Conservation (phyloP, 306 rosid species). For the Cucurbita argyrosperma region DNA sequence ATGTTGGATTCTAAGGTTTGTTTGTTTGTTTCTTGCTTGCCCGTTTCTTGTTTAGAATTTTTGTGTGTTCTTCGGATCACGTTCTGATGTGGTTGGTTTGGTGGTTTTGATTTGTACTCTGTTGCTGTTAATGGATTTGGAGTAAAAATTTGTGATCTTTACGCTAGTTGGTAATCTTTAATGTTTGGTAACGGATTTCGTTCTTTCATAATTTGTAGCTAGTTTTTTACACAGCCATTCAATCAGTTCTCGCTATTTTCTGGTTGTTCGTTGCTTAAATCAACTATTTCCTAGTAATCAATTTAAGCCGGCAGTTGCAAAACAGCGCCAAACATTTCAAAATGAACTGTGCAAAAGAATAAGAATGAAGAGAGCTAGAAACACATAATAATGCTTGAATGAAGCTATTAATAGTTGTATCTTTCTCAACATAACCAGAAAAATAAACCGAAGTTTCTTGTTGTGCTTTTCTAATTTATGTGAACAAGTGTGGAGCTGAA, state of each 20-base stretch:
- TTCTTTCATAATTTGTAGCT: background rate
- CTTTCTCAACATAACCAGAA: background rate
- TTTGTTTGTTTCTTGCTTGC: background rate
- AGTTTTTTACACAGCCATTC: background rate
- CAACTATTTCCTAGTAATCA: background rate
- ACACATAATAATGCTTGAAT: background rate
- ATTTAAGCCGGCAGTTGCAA: background rate
- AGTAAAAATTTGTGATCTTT: background rate
- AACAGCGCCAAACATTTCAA: background rate
- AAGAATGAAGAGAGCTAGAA: background rate
- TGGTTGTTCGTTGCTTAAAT: background rate
- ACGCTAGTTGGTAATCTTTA: background rate
- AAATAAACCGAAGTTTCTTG: background rate
- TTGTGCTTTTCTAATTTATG: background rate
- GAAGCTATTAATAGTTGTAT: background rate
- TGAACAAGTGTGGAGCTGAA: conserved; percentile 7
- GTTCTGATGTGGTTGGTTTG: background rate
- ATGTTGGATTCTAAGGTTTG: conserved; percentile 63
- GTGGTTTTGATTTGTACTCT: background rate
- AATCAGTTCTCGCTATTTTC: background rate
- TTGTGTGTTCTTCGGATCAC: background rate
- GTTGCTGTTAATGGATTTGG: background rate
- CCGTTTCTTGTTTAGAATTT: background rate
- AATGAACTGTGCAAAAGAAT: background rate
- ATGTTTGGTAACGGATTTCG: background rate